Evolutionary conservation across 768 basidiomycete genomes (phyloP), one percentile per base, ranked within the genome.

Genomic region (Trametes elegans): DNA sequence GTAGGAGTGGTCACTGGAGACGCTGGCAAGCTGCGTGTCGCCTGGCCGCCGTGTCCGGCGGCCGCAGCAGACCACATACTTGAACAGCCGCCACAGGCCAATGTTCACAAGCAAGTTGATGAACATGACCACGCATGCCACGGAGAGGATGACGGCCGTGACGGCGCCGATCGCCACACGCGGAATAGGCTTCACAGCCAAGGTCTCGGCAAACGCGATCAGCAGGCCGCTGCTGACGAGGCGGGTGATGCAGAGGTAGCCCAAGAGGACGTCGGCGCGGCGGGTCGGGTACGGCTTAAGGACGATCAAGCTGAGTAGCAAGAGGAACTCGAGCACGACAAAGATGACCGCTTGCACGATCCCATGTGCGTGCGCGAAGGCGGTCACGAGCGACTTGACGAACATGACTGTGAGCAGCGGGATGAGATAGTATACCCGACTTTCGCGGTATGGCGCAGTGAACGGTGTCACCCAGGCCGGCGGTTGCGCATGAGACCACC

Each of bases 91-190:
- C 63, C 63, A 65, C 11, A 55, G 10, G 10, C 67, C 66, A 35
- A 66, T 43, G 59, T 68, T 62, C 34, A 64, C 63, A 27, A 68
- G 60, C 16, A 63, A 71, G 64, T 90, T 91, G 64, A 86, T 60
- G 66, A 89, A 79, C 64, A 90, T 76, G 51, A 91, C 70, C 41
- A 94, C 56, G 27, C 89, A 77, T 0, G 89, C 79, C 34, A 90
- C 71, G 13, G 87, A 86, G 67, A 83, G 87, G 32, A 93, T 75
- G 28, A 88, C 81, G 11, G 85, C 82, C 34, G 83, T 76, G 58
- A 92, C 79, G 53, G 89, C 78, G 19, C 92, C 93, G 52, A 97
- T 85, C 29, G 81, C 85, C 2, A 90, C 87, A 18, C 93, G 82
- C 1, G 89, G 85, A 62, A 96, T 96, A 35, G 93, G 76, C 16